Conservation (phyloP, 768 basidiomycete species). For the Suillus bovinus region DNA sequence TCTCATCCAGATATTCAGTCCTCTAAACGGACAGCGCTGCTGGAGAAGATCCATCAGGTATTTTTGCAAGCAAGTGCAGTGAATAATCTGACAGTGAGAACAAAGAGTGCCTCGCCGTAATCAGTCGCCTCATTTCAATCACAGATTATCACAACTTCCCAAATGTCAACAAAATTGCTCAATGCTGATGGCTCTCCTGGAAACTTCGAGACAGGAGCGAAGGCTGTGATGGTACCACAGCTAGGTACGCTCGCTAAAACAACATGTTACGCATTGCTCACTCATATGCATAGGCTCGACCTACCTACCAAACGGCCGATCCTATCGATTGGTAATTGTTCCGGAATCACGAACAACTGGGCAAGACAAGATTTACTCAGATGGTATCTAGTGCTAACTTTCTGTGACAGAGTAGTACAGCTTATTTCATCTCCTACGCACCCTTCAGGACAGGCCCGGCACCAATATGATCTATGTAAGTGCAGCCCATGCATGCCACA, state of each 20-base stretch:
- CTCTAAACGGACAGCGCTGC: slow-evolving; percentile 41
- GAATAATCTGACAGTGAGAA: slow-evolving; percentile 49
- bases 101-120: slow-evolving; percentile 6
- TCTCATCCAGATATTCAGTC: slow-evolving; percentile 38
- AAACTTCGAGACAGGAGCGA: slow-evolving; percentile 63
- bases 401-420: slow-evolving; percentile 37
- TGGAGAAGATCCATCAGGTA: slow-evolving; percentile 53
- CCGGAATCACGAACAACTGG: slow-evolving; percentile 42
- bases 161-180: slow-evolving; percentile 68
- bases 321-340: slow-evolving; percentile 44
- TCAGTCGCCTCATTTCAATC: slow-evolving; percentile 11
- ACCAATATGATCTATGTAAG: slow-evolving; percentile 26
- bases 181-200: slow-evolving; percentile 64
- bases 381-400: slow-evolving; percentile 15
- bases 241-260: slow-evolving; percentile 42
- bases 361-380: slow-evolving; percentile 32
- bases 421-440: slow-evolving; percentile 39
- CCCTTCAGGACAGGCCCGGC: slow-evolving; percentile 14
- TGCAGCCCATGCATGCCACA: slow-evolving; percentile 6
- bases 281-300: slow-evolving; percentile 25
- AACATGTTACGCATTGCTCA: background rate
- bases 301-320: slow-evolving; percentile 45
- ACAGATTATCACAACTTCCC: slow-evolving; percentile 61
- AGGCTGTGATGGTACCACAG: slow-evolving; percentile 65
- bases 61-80: slow-evolving; percentile 51